Evolutionary conservation across 129 eudicot species (phyloP), one percentile per base, ranked within the genome.

Genomic region (Rutidosis leptorrhynchoides): DNA sequence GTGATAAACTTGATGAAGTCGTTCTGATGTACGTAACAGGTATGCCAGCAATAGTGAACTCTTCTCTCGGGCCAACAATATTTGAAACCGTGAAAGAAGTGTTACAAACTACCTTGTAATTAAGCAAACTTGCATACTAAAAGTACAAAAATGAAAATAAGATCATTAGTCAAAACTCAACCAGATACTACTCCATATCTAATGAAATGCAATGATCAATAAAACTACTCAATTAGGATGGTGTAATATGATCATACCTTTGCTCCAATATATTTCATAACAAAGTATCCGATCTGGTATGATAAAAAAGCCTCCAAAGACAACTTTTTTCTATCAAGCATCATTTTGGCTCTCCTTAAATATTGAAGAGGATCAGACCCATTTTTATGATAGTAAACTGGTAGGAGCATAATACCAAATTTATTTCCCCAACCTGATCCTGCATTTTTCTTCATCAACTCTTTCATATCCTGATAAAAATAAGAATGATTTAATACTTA

Each of bases 261-360:
- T 54, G 87, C 68, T 25, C 97, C 95, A 3, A 84, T 65, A 17
- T 35, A 65, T 19, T 81, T 74, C 83, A 75, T 81, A 24, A 73
- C 12, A 49, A 79, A 64, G 32, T 68, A 30, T 49, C 81, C 83
- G 62, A 67, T 62, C 46, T 74, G 80, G 80, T 84, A 84, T 3
- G 88, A 78, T 43, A 76, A 58, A 65, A 72, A 64, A 27, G 83
- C 91, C 78, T 92, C 98, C 7, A 81, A 60, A 2, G 98, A 92
- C 29, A 65, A 74, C 65, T 92, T 92, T 74, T 92, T 92, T 58
- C 77, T 77, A 78, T 92, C 96, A 62, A 92, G 68, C 83, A 88
- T 88, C 8, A 17, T 57, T 75, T 92, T 92, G 64, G 96, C 84
- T 68, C 82, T 70, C 35, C 54, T 82, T 19, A 92, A 48, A 58